Conservation (phyloP, 371 early-diverging fungal species). For the Rhizopus stolonifer region DNA sequence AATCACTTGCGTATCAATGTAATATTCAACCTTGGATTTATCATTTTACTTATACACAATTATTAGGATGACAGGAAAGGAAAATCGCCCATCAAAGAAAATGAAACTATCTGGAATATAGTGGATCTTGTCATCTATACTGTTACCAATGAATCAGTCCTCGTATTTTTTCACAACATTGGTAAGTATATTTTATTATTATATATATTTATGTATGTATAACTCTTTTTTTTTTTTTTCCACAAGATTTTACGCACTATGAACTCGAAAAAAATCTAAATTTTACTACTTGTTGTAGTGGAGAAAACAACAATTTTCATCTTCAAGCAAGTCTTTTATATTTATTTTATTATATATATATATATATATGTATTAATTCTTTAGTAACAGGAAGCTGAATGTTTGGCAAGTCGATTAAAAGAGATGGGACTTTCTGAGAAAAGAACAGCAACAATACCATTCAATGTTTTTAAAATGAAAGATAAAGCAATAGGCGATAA, state of each 20-base stretch:
- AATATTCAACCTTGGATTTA: no score
- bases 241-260: neutral
- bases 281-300: neutral
- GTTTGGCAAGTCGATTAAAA: neutral
- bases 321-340: constrained; percentile 4
- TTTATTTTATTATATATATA: no score
- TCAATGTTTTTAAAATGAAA: constrained; percentile 47
- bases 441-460: constrained; percentile 6
- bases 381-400: constrained; percentile 3
- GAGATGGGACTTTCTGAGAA: neutral
- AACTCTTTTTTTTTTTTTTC: no score
- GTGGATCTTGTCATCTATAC: constrained; percentile 58
- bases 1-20: neutral
- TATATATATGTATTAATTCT: no score
- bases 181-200: no score
- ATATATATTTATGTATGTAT: no score
- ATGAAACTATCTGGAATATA: constrained; percentile 35
- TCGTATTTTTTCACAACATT: constrained; percentile 55
- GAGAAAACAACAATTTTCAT: neutral
- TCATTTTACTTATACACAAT: no score
- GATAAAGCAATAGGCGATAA: constrained; percentile 30
- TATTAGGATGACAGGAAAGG: neutral
- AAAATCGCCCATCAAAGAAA: neutral
- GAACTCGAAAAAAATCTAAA: neutral
- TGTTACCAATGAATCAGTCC: constrained; percentile 51